A percentile compares a stretch with the other conserved stretches of the same genome.
Conservation (phyloP, 140 eudicot genomes). For the Oenanthe javanica region DNA sequence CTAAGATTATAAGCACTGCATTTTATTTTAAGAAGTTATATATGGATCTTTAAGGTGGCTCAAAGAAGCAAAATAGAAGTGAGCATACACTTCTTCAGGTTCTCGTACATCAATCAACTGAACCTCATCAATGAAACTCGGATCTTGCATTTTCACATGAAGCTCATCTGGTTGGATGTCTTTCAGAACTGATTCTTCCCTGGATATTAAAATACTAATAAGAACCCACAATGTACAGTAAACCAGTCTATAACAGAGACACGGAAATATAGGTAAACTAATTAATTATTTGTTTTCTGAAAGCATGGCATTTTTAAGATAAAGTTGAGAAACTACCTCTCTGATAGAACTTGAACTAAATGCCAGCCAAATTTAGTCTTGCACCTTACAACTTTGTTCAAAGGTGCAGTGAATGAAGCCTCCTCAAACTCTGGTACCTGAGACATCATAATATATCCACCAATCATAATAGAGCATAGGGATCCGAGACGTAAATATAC, state of each 20-base stretch:
- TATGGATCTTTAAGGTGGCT: neutral
- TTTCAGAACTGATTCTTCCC: constrained; percentile 69
- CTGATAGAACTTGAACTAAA: constrained; percentile 86
- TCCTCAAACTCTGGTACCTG: constrained; percentile 99
- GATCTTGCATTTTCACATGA: constrained; percentile 76
- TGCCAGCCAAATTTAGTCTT: constrained; percentile 98
- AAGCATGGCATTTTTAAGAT: neutral
- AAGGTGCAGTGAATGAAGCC: constrained; percentile 84
- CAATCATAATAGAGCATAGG: neutral
- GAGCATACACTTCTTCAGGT: constrained; percentile 90
- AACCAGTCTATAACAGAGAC: neutral
- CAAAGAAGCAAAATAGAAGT: constrained; percentile 10
- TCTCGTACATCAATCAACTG: constrained; percentile 92
- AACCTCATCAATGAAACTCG: constrained; percentile 61
- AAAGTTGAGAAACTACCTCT: constrained; percentile 41
- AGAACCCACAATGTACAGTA: constrained; percentile 11
- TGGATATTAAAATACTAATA: constrained; percentile 22
- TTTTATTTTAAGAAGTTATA: neutral
- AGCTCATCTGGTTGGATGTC: constrained; percentile 77
- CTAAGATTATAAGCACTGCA: neutral
- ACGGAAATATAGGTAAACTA: neutral
- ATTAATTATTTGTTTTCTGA: neutral
- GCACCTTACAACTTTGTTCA: constrained; percentile 71
- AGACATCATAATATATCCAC: constrained; percentile 5
- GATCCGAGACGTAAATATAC: neutral